Base-by-base conservation (phyloP, 768 basidiomycete species). In the Psilocybe cubensis region DNA sequence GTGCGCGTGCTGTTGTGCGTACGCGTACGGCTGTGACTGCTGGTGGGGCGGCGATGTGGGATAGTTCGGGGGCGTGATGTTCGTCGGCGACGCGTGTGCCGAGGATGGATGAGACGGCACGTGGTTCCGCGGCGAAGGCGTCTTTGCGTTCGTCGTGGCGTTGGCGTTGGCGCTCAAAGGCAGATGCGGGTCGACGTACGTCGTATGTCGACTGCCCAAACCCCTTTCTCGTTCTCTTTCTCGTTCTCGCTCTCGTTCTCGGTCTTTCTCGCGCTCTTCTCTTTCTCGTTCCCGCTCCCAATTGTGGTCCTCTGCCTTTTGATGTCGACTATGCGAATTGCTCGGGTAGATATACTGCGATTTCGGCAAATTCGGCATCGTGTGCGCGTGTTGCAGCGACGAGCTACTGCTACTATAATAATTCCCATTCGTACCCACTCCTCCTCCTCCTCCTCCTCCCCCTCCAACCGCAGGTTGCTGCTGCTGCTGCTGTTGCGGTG, bases 171-270 rank as follows among this genome's bases (percentile, higher is more conserved):
- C 6, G 31, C 7, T 7, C 6, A 12, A 33, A 33, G 31, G 12
- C 6, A 45, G 46, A 55, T 61, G 60, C 27, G 63, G 55, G 24
- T 61, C 59, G 42, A 63, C 59, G 52, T 62, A 65, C 20, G 57
- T 46, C 18, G 63, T 59, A 33, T 65, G 56, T 10, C 54, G 57
- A 7, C 47, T 58, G 20, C 64, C 64, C 31, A 61, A 40, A 12
- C 49, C 57, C 27, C 44, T 41, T n/a, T 57, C 60, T 31, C 49
- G 42, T 24, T 52, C 35, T 14, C 44, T 27, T 10, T 45, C 44
- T 47, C 44, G 21, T 3, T 55, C 54, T 20, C 54, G 44, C 17
- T 33, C 28, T 17, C 43, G 43, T 18, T 46, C 54, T 11, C 50
- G 35, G 12, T 52, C 24, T 31, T 51, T 38, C 31, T 38, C 35